Evolutionary conservation across 495 filamentous ascomycete genomes (phyloP), one percentile per base, ranked within the genome.

Genomic region (Aspergillus asperescens): DNA sequence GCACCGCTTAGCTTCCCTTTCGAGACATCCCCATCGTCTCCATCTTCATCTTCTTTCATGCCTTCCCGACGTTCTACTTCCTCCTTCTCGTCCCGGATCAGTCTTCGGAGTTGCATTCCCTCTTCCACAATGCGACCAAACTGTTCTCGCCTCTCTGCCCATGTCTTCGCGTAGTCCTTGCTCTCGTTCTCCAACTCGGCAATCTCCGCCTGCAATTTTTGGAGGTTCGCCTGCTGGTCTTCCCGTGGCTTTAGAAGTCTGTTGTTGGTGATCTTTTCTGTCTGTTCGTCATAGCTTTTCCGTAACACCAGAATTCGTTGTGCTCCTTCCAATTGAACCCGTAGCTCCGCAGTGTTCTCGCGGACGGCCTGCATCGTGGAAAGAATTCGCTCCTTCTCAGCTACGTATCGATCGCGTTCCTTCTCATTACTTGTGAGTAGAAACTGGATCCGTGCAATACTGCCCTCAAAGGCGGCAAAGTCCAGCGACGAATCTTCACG

Each of bases 41-140:
- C 87, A 40, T 88, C 89, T 55, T 87, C 88, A 61, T 72, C 78
- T 44, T 81, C 80, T 49, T 82, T 79, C 81, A 93, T 95, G 24
- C 92, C 92, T 64, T 96, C 81, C 50, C 79, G 74, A 37, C 81
- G 66, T 62, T 85, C 83, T 7, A 75, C 75, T 70, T 96, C 93
- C 65, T 97, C 93, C 68, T 96, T 96, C 75, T 96, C 90, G 67
- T 96, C 90, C 35, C 89, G 81, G 58, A 98, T 97, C 60, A 95
- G 71, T 27, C 85, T 80, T 42, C 90, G 77, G 58, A 97, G 77
- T 54, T 88, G 78, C 82, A 86, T 87, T 4, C 90, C 87, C 74
- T 97, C 91, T 32, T 90, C 89, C 52, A 96, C 87, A 62, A 98
- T 93, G 56, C 82, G 77, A 10, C 85, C 87, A 68, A 97, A 98